Conservation (phyloP, 1,284 basidiomycete species). For the Leccinum fallax region DNA sequence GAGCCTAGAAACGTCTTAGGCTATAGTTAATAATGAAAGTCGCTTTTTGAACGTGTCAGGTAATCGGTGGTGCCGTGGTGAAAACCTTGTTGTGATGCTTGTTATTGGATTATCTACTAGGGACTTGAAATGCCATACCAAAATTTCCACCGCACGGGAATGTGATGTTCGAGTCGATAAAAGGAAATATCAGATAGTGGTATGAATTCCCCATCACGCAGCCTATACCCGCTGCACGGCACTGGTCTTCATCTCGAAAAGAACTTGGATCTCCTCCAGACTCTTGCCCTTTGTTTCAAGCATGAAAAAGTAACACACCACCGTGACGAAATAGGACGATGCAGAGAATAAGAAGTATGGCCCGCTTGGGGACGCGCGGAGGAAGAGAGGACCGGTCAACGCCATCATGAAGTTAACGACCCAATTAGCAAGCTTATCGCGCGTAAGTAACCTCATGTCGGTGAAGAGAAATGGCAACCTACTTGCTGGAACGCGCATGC, state of each 20-base stretch:
- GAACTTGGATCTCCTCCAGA: constrained; percentile 44
- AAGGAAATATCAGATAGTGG: background rate
- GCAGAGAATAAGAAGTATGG: constrained; percentile 53
- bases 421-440: constrained; percentile 25
- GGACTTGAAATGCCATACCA: background rate
- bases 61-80: background rate
- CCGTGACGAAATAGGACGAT: constrained; percentile 40
- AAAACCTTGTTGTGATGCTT: background rate
- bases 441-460: constrained; percentile 28
- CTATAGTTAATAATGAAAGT: background rate
- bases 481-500: constrained; percentile 42
- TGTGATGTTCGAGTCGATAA: background rate
- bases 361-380: constrained; percentile 44
- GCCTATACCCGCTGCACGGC: background rate
- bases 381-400: constrained; percentile 50
- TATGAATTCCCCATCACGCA: constrained; percentile 1
- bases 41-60: background rate
- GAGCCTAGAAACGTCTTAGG: background rate
- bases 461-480: constrained; percentile 39
- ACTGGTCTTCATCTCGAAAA: constrained; percentile 35
- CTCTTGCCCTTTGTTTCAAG: constrained; percentile 50
- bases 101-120: constrained; percentile 1
- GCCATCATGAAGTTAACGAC: constrained; percentile 49
- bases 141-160: background rate
- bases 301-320: constrained; percentile 43